Base-by-base conservation (phyloP, 139 green algal species). In the Chlamydomonas schloesseri region DNA sequence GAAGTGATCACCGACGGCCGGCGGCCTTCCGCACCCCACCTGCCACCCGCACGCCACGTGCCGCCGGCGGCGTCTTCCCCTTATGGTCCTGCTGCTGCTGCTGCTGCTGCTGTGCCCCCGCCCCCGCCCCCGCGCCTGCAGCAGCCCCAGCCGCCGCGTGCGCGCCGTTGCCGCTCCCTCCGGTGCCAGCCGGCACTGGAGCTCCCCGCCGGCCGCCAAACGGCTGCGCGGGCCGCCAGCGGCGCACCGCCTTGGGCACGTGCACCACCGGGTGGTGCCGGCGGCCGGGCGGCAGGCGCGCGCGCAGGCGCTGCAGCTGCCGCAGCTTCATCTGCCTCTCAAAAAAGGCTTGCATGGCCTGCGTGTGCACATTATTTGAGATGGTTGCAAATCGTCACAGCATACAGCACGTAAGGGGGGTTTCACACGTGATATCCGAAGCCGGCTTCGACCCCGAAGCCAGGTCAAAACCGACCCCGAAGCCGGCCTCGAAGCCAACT, bases 231-330 rank as follows among this genome's bases (percentile, higher is more conserved):
- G 75, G 75, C 58, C 75, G 24, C 58, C 58, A 82, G 3, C 10
- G 14, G 10, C 75, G 34, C 42, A 73, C 77, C 77, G 67, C 37
- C 5, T 31, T 13, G 5, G 18, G 0, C 20, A 83, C 77, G 21
- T 14, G 33, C 0, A 83, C 33, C 15, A 83, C 77, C 2, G 77
- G 77, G 77, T 83, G 77, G 62, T 83, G 77, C 4, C 77, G 37
- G 77, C 77, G 77, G 14, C 77, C 77, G 15, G 77, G 77, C 9
- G 77, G 77, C 77, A 83, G 77, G 18, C 37, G 37, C 6, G 37
- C 29, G 5, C 62, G 60, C 37, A 83, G 28, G 23, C 14, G 28
- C 24, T 46, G 62, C 29, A 47, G 4, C 24, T 31, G 37, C 28
- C 23, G 77, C 77, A 74, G 36, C 62, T n/a, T 42, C 77, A 74